A percentile compares a stretch with the other conserved stretches of the same genome.
These are phyloP conservation scores for Phytophthora lateralis DNA, from an alignment of 352 stramenopile genomes.

Conservation along the genomic window DNA sequence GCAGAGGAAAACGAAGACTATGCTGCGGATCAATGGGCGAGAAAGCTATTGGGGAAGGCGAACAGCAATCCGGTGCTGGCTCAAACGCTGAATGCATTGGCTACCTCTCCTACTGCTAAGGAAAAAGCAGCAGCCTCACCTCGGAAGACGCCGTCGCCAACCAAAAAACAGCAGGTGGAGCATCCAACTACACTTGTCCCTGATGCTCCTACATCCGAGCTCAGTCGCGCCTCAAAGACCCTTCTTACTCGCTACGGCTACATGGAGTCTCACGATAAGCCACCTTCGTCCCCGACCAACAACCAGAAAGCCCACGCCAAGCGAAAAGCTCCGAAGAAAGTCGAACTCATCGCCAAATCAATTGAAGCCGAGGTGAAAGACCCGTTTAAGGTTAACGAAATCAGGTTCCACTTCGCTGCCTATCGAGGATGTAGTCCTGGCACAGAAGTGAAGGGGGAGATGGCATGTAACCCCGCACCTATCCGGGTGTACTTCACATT, in stretches of 20 bases:
- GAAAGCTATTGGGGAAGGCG: constrained; percentile 61
- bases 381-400: constrained; percentile 78
- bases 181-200: constrained; percentile 8
- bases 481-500: constrained; percentile 90
- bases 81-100: constrained; percentile 64
- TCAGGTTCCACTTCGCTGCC: constrained; percentile 92
- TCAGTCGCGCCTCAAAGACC: constrained; percentile 86
- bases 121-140: constrained; percentile 21
- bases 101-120: constrained; percentile 27
- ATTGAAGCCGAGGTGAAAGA: constrained; percentile 82
- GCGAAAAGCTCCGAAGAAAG: constrained; percentile 6
- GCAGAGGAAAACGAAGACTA: constrained; percentile 13
- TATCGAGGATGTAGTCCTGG: constrained; percentile 46
- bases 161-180: constrained; percentile 31
- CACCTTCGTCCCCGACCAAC: constrained; percentile 20
- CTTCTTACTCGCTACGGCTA: constrained; percentile 86
- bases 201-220: constrained; percentile 45
- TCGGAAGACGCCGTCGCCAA: constrained; percentile 30
- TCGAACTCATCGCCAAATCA: constrained; percentile 35
- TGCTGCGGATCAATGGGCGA: constrained; percentile 64
- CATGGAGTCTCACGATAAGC: constrained; percentile 58
- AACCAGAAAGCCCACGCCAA: constrained; percentile 26
- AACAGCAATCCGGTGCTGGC: constrained; percentile 60
- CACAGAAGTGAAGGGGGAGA: constrained; percentile 6
- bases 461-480: constrained; percentile 13